Evolutionary conservation across 192 early-diverging fungal species (phyloP).

Genomic region (Helicostylum pulchrum): DNA sequence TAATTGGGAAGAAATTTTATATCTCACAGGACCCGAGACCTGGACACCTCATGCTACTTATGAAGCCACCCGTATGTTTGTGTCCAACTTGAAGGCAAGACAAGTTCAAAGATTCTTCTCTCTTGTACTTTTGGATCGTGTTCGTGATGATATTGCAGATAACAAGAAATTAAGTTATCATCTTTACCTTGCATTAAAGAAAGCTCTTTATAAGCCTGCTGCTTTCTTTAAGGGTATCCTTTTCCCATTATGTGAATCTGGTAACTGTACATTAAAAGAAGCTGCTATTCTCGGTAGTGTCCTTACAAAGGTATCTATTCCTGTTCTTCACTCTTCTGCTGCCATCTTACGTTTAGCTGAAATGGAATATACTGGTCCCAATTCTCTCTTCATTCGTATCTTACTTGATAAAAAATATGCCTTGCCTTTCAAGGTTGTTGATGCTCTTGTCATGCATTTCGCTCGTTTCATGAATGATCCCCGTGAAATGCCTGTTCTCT

Average conservation of each 20-base stretch:
- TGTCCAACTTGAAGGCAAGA: conserved; percentile 93
- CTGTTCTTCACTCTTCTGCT: conserved; percentile 92
- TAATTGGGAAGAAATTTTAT: conserved; percentile 98
- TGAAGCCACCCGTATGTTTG: conserved; percentile 94
- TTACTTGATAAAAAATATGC: conserved; percentile 98
- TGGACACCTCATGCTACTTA: conserved; percentile 98
- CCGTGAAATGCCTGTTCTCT: conserved; percentile 88
- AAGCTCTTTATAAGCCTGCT: conserved; percentile 93
- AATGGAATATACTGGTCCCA: conserved; percentile 97
- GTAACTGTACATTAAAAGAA: conserved; percentile 91
- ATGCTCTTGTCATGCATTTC: conserved; percentile 95
- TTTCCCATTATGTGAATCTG: conserved; percentile 91
- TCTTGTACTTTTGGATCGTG: conserved; percentile 85
- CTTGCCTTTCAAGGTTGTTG: conserved; percentile 94
- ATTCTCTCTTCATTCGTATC: conserved; percentile 91
- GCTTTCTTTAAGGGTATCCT: conserved; percentile 98
- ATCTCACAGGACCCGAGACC: conserved; percentile 81
- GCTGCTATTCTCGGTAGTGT: conserved; percentile 94
- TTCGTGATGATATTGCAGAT: conserved; percentile 93
- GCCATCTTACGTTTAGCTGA: conserved; percentile 91
- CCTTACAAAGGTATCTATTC: conserved; percentile 89
- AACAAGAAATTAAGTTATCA: conserved; percentile 98
- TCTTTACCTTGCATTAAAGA: conserved; percentile 94
- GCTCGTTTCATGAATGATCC: conserved; percentile 82
- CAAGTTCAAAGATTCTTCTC: conserved; percentile 89